phyloP scores from a whole-genome alignment of 108 stramenopile genomes.

The Skeletonema costatum region DNA sequence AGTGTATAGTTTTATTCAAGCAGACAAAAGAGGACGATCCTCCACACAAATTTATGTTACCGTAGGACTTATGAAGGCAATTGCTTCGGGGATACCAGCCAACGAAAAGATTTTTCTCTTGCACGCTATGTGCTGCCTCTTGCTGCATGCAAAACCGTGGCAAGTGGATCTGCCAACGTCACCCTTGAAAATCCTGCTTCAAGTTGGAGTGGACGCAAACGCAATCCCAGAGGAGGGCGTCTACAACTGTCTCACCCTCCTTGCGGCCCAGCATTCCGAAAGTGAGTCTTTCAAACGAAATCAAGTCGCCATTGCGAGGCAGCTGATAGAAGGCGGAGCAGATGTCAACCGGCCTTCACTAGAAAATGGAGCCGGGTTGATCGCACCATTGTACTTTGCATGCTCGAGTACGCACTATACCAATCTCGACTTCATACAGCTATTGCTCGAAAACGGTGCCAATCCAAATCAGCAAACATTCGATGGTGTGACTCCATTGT shows the following conservation, averaged over 20 bases:
- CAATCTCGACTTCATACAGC: background rate
- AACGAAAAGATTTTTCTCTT: background rate
- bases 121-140: background rate
- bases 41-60: background rate
- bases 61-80: background rate
- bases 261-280: background rate
- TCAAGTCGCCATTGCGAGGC: background rate
- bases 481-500: background rate
- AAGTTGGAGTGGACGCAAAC: background rate
- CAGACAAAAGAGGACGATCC: background rate
- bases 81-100: background rate
- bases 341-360: background rate
- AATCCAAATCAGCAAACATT: background rate
- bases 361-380: background rate
- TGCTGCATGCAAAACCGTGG: background rate
- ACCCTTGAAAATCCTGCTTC: background rate
- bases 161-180: background rate
- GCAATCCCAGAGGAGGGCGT: background rate
- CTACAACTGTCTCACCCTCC: background rate
- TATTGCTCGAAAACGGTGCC: background rate
- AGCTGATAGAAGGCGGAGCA: background rate
- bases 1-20: background rate
- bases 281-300: background rate
- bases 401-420: background rate
- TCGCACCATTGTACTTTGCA: background rate